These are phyloP conservation scores for Ophiostoma montium DNA, from an alignment of 2,329 filamentous ascomycete genomes.

Conservation along the genomic window DNA sequence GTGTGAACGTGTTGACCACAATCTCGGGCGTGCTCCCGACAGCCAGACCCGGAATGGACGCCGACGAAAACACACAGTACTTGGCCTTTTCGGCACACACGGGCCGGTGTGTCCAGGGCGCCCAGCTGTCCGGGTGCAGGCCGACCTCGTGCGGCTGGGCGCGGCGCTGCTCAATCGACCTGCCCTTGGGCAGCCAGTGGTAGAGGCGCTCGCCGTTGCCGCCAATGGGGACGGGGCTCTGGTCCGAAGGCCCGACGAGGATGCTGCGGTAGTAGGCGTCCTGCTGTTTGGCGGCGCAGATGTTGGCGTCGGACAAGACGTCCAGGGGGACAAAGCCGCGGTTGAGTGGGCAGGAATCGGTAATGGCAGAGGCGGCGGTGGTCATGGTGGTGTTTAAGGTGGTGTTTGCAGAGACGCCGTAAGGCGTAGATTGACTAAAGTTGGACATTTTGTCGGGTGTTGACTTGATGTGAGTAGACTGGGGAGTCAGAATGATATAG, in stretches of 20 bases:
- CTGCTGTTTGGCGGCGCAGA: constrained; percentile 2
- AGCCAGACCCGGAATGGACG: constrained; percentile 9
- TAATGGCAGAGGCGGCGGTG: no score
- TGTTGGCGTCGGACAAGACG: not conserved
- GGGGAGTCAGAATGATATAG: no score
- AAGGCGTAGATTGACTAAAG: no score
- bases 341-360: not conserved
- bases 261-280: not conserved
- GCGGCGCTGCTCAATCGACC: not conserved
- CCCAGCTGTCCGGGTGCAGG: constrained; percentile 9
- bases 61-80: constrained; percentile 17
- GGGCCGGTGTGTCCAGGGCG: constrained; percentile 17
- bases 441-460: no score
- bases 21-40: not conserved
- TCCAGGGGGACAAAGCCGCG: not conserved
- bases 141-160: not conserved
- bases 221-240: constrained; percentile 4
- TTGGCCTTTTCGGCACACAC: constrained; percentile 12
- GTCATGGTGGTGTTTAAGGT: no score
- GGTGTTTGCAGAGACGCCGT: no score
- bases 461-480: no score
- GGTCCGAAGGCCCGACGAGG: not conserved
- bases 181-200: not conserved
- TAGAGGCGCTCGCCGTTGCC: constrained; percentile 1
- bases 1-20: not conserved